phyloP scores from a whole-genome alignment of 805 yeast species.

The Sugiyamaella americana region DNA sequence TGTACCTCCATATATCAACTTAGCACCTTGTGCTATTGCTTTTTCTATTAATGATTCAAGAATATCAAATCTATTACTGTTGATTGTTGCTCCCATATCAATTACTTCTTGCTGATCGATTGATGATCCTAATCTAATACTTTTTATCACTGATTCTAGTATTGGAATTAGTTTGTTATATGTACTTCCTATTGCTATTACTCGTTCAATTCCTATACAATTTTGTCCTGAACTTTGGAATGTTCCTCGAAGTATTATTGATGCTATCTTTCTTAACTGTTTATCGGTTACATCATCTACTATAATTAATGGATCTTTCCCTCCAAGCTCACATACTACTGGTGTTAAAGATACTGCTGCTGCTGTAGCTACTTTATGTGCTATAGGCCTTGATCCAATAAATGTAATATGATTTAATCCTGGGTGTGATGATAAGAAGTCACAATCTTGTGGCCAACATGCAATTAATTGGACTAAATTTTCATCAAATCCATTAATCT shows the following conservation, averaged over 20 bases:
- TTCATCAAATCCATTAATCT: slow-evolving; percentile 68
- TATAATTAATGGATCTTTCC: slow-evolving; percentile 87
- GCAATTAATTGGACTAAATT: slow-evolving; percentile 81
- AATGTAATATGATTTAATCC: slow-evolving; percentile 84
- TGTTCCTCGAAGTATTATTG: slow-evolving; percentile 87
- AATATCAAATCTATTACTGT: slow-evolving; percentile 62
- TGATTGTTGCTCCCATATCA: slow-evolving; percentile 95
- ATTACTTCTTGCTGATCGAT: slow-evolving; percentile 86
- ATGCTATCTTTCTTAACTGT: slow-evolving; percentile 45
- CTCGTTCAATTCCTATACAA: slow-evolving; percentile 95
- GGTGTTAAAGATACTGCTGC: slow-evolving; percentile 90
- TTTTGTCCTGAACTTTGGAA: slow-evolving; percentile 98
- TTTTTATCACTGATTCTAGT: slow-evolving; percentile 50
- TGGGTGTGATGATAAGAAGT: slow-evolving; percentile 76
- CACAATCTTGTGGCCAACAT: slow-evolving; percentile 87
- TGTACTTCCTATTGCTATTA: slow-evolving; percentile 66
- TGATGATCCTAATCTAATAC: slow-evolving; percentile 77
- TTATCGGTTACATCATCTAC: slow-evolving; percentile 61
- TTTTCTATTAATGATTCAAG: slow-evolving; percentile 62
- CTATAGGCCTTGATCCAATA: slow-evolving; percentile 93
- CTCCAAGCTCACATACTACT: slow-evolving; percentile 93
- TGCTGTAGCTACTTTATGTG: slow-evolving; percentile 75
- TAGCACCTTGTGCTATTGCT: slow-evolving; percentile 80
- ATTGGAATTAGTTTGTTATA: slow-evolving; percentile 58
- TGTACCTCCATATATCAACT: slow-evolving; percentile 71